Evolutionary conservation across 768 basidiomycete species (phyloP).

Genomic region (Suillus paluster): DNA sequence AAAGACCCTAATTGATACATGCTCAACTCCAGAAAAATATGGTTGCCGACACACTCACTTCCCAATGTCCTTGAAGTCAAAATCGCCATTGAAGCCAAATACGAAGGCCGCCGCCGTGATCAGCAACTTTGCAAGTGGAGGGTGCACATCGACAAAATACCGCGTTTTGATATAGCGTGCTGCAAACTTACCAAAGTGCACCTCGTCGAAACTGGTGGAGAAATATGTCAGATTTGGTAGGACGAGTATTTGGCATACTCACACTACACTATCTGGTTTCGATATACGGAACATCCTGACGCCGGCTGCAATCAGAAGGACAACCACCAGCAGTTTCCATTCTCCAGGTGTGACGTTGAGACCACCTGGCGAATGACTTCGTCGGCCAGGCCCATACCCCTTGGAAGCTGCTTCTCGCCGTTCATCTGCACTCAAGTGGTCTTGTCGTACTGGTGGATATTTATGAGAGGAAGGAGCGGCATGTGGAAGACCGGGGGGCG

Average conservation of each 20-base stretch:
- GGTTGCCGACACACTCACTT: constrained; percentile 60
- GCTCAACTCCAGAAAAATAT: neutral
- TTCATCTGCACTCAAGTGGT: constrained; percentile 76
- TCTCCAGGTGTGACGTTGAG: constrained; percentile 71
- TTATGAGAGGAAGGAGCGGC: constrained; percentile 44
- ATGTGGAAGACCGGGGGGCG: constrained; percentile 53
- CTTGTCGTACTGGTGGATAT: constrained; percentile 66
- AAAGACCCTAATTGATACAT: constrained; percentile 61
- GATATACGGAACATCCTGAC: constrained; percentile 89
- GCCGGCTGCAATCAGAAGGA: constrained; percentile 71
- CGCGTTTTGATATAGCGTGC: constrained; percentile 90
- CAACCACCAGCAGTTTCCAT: constrained; percentile 69
- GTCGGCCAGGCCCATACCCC: constrained; percentile 58
- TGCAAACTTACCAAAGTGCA: constrained; percentile 98
- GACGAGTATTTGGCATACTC: constrained; percentile 38
- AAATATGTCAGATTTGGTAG: neutral
- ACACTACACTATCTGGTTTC: constrained; percentile 92
- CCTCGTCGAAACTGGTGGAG: constrained; percentile 86
- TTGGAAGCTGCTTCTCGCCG: constrained; percentile 71
- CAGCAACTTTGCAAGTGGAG: constrained; percentile 93
- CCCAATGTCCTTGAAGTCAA: constrained; percentile 98
- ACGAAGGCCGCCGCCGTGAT: constrained; percentile 91
- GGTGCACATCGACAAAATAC: constrained; percentile 96
- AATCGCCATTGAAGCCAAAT: constrained; percentile 88
- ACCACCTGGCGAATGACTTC: constrained; percentile 58